These are phyloP conservation scores for Vaccinium corymbosum DNA, from an alignment of 148 eudicot species.

Conservation along the genomic window DNA sequence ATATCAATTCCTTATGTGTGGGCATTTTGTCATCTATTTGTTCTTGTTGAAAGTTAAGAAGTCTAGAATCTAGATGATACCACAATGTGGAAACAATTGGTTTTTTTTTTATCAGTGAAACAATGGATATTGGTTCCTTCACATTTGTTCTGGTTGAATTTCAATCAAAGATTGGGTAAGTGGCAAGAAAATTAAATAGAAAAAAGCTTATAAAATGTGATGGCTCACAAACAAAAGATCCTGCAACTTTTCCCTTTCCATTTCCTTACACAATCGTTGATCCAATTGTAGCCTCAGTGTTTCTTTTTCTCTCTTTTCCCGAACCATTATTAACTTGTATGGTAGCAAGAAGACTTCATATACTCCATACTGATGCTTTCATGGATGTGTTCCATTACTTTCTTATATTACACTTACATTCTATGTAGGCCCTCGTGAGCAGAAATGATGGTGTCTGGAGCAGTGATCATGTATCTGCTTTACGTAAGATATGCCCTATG, in stretches of 20 bases:
- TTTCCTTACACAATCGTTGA: neutral
- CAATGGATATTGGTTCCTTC: neutral
- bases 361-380: constrained; percentile 13
- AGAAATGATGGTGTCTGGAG: constrained; percentile 99
- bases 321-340: neutral
- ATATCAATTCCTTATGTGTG: neutral
- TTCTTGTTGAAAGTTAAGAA: neutral
- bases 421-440: constrained; percentile 81
- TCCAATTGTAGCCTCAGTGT: neutral
- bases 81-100: neutral
- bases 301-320: neutral
- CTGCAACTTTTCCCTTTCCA: neutral
- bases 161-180: neutral
- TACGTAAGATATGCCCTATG: constrained; percentile 96
- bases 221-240: neutral
- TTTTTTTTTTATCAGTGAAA: neutral
- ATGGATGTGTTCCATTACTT: neutral
- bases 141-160: neutral
- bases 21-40: neutral
- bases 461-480: constrained; percentile 71
- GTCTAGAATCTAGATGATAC: neutral
- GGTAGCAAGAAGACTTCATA: neutral
- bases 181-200: neutral
- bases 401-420: neutral
- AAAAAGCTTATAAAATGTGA: neutral